A percentile compares a stretch with the other conserved stretches of the same genome.
Evolutionary conservation across 768 basidiomycete species (phyloP).

Genomic region (Pluteus cervinus): DNA sequence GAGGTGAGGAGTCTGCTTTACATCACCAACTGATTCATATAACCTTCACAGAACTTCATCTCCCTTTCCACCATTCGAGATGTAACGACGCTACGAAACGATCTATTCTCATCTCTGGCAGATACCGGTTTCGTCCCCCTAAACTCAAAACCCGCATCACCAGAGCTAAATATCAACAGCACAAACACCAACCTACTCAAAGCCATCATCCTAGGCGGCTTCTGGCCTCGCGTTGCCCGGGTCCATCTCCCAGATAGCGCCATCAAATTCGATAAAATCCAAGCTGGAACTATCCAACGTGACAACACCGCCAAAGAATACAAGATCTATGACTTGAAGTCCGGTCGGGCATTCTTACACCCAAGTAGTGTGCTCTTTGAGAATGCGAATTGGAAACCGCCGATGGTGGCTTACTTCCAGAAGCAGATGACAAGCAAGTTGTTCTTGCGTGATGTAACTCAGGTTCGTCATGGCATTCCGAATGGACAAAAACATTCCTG

Average conservation of each 20-base stretch:
- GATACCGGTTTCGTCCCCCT: conserved; percentile 65
- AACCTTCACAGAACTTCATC: conserved; percentile 67
- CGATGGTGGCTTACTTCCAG: conserved; percentile 80
- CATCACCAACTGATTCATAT: conserved; percentile 3
- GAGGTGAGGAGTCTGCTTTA: conserved; percentile 33
- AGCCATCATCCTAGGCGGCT: conserved; percentile 76
- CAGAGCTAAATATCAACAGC: conserved; percentile 59
- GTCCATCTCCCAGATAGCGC: conserved; percentile 68
- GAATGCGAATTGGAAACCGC: conserved; percentile 65
- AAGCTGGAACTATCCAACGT: conserved; percentile 77
- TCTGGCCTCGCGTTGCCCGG: conserved; percentile 80
- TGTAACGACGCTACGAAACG: conserved; percentile 68
- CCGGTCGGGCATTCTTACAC: conserved; percentile 72
- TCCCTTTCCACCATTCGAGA: conserved; percentile 69
- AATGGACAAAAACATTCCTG: background rate
- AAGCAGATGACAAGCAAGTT: conserved; percentile 80
- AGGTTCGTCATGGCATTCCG: conserved; percentile 40
- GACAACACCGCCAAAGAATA: conserved; percentile 83
- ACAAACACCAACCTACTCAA: conserved; percentile 73
- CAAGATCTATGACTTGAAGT: conserved; percentile 69
- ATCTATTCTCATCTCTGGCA: conserved; percentile 66
- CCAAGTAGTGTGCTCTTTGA: conserved; percentile 78
- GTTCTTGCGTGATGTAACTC: conserved; percentile 82
- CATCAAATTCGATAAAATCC: conserved; percentile 81
- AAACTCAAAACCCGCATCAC: conserved; percentile 35